Evolutionary conservation across 1,139 yeast genomes (phyloP).

Genomic region (Pichia sp.): DNA sequence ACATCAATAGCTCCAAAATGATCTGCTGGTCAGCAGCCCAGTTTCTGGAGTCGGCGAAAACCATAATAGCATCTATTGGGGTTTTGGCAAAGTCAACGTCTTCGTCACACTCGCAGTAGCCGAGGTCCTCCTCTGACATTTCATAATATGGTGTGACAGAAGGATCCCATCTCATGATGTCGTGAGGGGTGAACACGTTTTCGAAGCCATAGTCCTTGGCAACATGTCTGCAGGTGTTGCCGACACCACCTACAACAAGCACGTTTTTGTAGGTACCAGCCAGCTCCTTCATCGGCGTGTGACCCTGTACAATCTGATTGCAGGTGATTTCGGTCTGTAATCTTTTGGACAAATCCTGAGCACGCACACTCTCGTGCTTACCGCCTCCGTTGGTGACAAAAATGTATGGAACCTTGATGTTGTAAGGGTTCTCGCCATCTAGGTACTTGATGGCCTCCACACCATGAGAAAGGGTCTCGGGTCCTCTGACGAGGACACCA

Average conservation of each 20-base stretch:
- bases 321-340: constrained; percentile 58
- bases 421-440: constrained; percentile 73
- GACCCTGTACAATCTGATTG: constrained; percentile 83
- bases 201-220: constrained; percentile 75
- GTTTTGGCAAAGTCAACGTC: constrained; percentile 63
- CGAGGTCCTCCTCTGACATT: constrained; percentile 63
- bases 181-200: constrained; percentile 73
- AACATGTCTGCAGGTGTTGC: constrained; percentile 74
- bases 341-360: constrained; percentile 60
- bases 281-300: constrained; percentile 82
- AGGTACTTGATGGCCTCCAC: constrained; percentile 63
- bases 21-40: constrained; percentile 92
- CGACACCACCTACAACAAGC: constrained; percentile 80
- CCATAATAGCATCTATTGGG: constrained; percentile 65
- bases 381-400: constrained; percentile 91
- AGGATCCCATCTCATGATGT: constrained; percentile 80
- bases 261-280: constrained; percentile 64
- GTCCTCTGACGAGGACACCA: constrained; percentile 77
- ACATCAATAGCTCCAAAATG: constrained; percentile 68
- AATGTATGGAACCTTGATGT: constrained; percentile 77
- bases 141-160: constrained; percentile 78
- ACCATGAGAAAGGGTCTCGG: constrained; percentile 75
- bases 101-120: constrained; percentile 43
- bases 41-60: constrained; percentile 78
- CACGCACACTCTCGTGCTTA: constrained; percentile 67